Conservation (phyloP, 2,329 filamentous ascomycete species). For the Diaporthe ilicicola region DNA sequence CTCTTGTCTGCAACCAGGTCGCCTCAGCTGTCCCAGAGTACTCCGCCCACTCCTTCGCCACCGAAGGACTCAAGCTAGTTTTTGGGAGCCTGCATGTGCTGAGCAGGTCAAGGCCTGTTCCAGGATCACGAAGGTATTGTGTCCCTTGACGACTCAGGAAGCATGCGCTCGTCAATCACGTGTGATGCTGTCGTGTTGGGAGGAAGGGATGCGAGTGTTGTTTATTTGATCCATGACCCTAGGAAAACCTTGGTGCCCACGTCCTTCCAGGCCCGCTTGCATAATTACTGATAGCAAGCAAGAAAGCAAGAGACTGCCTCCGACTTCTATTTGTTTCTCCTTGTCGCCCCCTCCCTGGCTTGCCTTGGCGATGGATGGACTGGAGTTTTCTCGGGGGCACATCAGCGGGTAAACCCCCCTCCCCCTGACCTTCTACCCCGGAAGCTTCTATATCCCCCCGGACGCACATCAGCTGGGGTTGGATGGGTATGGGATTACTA, state of each 20-base stretch:
- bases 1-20: neutral
- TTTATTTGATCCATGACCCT: neutral
- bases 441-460: slow-evolving; percentile 6
- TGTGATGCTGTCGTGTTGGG: neutral
- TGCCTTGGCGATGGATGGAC: neutral
- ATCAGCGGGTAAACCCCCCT: neutral
- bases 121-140: neutral
- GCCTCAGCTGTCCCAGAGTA: neutral
- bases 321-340: neutral
- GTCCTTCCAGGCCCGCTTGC: neutral
- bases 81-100: neutral
- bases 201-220: neutral
- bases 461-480: slow-evolving; percentile 1
- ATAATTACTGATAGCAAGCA: neutral
- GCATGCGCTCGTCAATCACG: neutral
- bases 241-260: slow-evolving; percentile 16
- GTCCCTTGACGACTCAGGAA: neutral
- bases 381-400: neutral
- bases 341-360: neutral
- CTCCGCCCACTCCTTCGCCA: neutral
- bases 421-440: neutral
- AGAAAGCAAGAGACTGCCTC: neutral
- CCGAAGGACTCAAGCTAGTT: neutral
- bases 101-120: neutral
- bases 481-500: neutral